These are phyloP conservation scores for Sphagnum magellanicum DNA, from an alignment of 228 moss, liverwort and hornwort species.

Conservation along the genomic window DNA sequence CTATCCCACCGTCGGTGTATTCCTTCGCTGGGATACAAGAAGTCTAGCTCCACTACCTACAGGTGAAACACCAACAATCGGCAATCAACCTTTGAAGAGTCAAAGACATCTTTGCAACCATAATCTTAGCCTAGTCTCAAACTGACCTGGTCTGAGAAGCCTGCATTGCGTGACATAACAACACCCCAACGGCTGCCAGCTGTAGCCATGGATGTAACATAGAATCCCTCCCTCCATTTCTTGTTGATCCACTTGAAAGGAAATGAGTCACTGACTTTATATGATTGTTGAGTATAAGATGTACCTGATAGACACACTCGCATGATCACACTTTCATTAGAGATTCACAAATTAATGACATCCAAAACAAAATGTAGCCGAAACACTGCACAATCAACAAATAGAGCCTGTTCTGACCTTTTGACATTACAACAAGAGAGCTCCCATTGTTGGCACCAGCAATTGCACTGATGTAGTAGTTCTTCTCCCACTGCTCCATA, in stretches of 20 bases:
- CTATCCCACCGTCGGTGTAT: slow-evolving; percentile 96
- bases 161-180: slow-evolving; percentile 98
- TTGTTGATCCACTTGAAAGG: slow-evolving; percentile 99
- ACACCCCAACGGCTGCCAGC: slow-evolving; percentile 98
- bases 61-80: not conserved
- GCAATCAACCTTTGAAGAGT: not conserved
- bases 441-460: slow-evolving; percentile 98
- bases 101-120: no score
- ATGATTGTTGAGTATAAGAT: slow-evolving; percentile 91
- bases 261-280: slow-evolving; percentile 98
- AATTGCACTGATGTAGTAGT: slow-evolving; percentile 97
- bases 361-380: no score
- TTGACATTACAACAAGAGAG: slow-evolving; percentile 99
- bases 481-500: slow-evolving; percentile 99
- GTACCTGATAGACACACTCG: slow-evolving; percentile 41
- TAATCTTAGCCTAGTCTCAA: no score
- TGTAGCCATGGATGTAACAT: slow-evolving; percentile 96
- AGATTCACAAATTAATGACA: no score
- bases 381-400: no score
- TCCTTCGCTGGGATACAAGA: slow-evolving; percentile 95
- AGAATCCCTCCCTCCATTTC: slow-evolving; percentile 98
- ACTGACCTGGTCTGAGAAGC: slow-evolving; percentile 88
- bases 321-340: no score
- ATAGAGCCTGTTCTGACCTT: slow-evolving; percentile 36
- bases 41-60: slow-evolving; percentile 97